A percentile compares a stretch with the other conserved stretches of the same genome.
These are phyloP conservation scores for Friedmanniomyces endolithicus DNA, from an alignment of 495 filamentous ascomycete genomes.

Conservation along the genomic window DNA sequence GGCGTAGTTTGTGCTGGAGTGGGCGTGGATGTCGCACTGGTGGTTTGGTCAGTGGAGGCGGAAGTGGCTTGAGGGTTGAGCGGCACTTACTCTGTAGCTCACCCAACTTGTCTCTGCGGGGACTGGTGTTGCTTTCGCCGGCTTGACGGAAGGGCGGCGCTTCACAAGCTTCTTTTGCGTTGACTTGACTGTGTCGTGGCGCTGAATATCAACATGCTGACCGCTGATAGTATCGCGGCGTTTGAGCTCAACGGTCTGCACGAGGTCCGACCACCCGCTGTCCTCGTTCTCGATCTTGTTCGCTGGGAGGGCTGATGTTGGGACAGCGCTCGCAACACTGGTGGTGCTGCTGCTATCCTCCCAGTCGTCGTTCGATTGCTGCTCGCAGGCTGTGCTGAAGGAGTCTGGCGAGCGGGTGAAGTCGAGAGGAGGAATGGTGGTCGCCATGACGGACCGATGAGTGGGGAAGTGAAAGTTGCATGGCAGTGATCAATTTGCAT, in stretches of 20 bases:
- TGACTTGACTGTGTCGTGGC: background rate
- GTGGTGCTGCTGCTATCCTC: background rate
- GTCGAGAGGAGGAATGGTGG: conserved; percentile 4
- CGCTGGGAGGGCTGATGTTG: background rate
- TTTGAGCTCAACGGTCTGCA: background rate
- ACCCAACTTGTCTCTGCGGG: background rate
- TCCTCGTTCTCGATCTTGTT: background rate
- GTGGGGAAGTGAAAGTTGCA: background rate
- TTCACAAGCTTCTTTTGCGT: background rate
- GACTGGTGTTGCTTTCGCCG: background rate
- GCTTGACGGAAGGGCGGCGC: background rate
- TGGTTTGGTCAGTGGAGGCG: background rate
- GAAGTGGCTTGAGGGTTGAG: background rate
- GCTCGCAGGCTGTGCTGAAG: background rate
- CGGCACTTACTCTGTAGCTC: background rate
- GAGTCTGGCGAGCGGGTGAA: conserved; percentile 10
- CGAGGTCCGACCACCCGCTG: background rate
- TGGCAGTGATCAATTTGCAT: too few relatives aligned
- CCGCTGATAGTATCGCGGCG: background rate
- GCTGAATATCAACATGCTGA: background rate
- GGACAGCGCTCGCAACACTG: background rate
- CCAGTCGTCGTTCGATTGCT: background rate
- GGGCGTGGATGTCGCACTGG: background rate
- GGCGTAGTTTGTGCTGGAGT: background rate
- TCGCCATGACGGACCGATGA: background rate